These are phyloP conservation scores for Leishmania lainsoni DNA, from an alignment of 208 protist genomes.

Conservation along the genomic window DNA sequence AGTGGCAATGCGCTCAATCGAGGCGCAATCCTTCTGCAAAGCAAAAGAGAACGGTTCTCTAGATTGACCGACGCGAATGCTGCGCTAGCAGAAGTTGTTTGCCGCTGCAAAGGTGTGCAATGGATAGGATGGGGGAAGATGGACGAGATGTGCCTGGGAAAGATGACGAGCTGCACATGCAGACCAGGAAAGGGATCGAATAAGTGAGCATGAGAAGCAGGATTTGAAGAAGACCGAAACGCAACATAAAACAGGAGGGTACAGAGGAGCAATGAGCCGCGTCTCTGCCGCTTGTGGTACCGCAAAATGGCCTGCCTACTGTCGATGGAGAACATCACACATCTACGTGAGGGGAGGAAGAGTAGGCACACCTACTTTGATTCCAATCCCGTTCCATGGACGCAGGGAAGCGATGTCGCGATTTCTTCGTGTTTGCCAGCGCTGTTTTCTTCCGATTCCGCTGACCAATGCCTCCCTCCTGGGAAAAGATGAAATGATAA, in stretches of 20 bases:
- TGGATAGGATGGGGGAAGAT: not conserved
- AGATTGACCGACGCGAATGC: not conserved
- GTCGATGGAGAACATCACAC: not conserved
- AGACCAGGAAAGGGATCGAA: not conserved
- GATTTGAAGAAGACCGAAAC: not conserved
- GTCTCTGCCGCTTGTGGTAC: not conserved
- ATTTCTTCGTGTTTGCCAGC: not conserved
- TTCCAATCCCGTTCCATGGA: not conserved
- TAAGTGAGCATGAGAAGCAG: not conserved
- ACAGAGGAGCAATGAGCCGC: not conserved
- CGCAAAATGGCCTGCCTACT: no score
- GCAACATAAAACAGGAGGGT: not conserved
- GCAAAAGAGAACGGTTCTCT: not conserved
- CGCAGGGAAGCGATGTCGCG: not conserved
- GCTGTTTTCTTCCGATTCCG: not conserved
- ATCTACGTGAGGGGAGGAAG: not conserved
- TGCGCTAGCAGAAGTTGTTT: not conserved
- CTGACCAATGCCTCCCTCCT: not conserved
- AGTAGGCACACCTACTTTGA: not conserved
- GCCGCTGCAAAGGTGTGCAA: not conserved
- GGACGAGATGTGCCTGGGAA: no score
- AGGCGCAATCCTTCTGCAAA: not conserved
- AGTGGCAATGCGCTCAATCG: not conserved
- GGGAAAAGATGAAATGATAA: not conserved
- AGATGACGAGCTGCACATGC: not conserved